phyloP scores from a whole-genome alignment of 2,329 filamentous ascomycete genomes.

The Penicillium concentricum region DNA sequence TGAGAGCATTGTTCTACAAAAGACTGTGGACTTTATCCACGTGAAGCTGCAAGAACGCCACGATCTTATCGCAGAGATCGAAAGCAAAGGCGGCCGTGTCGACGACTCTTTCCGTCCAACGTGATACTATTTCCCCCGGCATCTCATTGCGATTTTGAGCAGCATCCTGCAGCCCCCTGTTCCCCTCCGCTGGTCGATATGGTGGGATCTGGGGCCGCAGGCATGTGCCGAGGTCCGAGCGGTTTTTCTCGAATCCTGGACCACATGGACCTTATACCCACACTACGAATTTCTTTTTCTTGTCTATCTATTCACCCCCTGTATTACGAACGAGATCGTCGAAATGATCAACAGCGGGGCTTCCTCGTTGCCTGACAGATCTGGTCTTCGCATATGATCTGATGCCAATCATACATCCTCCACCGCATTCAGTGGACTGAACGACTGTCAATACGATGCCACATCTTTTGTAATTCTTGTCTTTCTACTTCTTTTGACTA shows the following conservation, averaged over 20 bases:
- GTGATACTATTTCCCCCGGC: slow-evolving; percentile 4
- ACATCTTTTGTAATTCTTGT: neutral
- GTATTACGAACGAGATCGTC: neutral
- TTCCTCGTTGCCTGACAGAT: neutral
- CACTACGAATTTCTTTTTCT: slow-evolving; percentile 11
- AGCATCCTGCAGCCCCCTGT: neutral
- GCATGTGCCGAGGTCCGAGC: slow-evolving; percentile 19
- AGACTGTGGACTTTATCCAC: slow-evolving; percentile 65
- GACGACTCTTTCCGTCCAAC: slow-evolving; percentile 37
- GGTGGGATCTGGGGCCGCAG: neutral
- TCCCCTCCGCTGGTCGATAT: slow-evolving; percentile 5
- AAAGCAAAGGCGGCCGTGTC: slow-evolving; percentile 59
- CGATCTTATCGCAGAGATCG: slow-evolving; percentile 58
- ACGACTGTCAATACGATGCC: neutral
- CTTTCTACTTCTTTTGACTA: neutral
- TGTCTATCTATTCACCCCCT: neutral
- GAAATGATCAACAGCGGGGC: neutral
- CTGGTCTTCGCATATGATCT: neutral
- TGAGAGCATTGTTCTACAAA: slow-evolving; percentile 77
- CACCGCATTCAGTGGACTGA: neutral
- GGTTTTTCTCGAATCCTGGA: neutral
- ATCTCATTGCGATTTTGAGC: neutral
- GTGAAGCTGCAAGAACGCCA: slow-evolving; percentile 60
- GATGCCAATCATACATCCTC: neutral
- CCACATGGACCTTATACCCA: slow-evolving; percentile 13